Evolutionary conservation across 257 asterid species (phyloP).

Genomic region (Ligustrum vulgare): DNA sequence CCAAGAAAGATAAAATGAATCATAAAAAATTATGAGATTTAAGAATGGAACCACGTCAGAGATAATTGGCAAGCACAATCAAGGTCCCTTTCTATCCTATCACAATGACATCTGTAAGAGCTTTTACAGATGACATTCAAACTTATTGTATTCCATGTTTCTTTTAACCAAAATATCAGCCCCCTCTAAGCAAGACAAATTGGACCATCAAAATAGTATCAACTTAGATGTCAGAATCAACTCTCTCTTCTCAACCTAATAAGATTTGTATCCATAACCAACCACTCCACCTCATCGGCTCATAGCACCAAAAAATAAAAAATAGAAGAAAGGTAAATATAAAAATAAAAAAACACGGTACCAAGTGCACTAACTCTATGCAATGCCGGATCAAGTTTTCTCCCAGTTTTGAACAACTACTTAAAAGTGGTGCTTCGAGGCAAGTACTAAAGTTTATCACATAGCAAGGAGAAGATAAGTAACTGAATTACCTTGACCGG

Average conservation of each 20-base stretch:
- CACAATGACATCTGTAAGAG: neutral
- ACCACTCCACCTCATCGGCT: neutral
- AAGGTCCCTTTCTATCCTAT: neutral
- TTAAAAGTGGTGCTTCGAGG: neutral
- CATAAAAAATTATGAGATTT: no score
- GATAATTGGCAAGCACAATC: neutral
- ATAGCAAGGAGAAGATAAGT: neutral
- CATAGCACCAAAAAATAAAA: neutral
- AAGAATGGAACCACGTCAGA: neutral
- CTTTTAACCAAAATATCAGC: neutral
- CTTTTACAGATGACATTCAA: neutral
- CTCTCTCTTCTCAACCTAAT: neutral
- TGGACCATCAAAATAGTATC: neutral
- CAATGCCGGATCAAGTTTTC: neutral
- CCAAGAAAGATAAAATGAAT: no score
- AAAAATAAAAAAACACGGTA: neutral
- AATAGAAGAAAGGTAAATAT: neutral
- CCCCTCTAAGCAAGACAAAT: neutral
- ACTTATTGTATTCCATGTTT: neutral
- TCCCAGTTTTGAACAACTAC: neutral
- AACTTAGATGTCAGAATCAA: neutral
- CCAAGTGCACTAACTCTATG: neutral
- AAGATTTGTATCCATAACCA: neutral
- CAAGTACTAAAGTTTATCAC: neutral
- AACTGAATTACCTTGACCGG: conserved; percentile 79